phyloP scores from a whole-genome alignment of 345 rosid species.

The Acer yangbiense region DNA sequence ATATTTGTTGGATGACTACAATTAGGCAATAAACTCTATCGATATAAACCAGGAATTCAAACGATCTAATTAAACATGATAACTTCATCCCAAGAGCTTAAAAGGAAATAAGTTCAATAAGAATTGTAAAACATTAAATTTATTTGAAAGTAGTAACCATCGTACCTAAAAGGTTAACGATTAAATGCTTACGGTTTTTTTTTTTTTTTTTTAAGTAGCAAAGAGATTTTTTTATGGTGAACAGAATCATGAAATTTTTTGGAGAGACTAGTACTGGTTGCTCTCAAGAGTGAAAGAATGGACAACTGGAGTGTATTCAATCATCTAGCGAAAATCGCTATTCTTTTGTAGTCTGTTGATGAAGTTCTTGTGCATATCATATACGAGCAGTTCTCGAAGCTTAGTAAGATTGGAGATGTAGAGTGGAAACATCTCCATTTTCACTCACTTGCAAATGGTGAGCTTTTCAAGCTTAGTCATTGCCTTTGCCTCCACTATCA shows the following conservation, averaged over 20 bases:
- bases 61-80: too few relatives aligned
- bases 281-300: conserved; percentile 1
- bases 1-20: too few relatives aligned
- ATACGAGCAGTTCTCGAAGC: background rate
- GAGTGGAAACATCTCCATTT: background rate
- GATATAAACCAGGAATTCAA: too few relatives aligned
- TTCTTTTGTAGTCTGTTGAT: background rate
- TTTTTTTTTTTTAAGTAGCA: too few relatives aligned
- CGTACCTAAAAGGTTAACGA: background rate
- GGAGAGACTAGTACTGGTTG: background rate
- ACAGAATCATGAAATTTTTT: background rate
- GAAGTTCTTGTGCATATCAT: background rate
- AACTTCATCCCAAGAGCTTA: too few relatives aligned
- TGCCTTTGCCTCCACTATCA: too few relatives aligned
- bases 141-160: too few relatives aligned
- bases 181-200: background rate
- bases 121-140: too few relatives aligned
- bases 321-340: background rate
- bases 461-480: background rate
- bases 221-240: background rate
- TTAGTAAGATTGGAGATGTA: conserved; percentile 3
- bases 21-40: too few relatives aligned
- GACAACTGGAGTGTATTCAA: background rate
- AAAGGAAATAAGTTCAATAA: too few relatives aligned
- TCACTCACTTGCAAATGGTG: background rate